Conservation (phyloP, 2,329 filamentous ascomycete genomes). For the Penicillium sp. region DNA sequence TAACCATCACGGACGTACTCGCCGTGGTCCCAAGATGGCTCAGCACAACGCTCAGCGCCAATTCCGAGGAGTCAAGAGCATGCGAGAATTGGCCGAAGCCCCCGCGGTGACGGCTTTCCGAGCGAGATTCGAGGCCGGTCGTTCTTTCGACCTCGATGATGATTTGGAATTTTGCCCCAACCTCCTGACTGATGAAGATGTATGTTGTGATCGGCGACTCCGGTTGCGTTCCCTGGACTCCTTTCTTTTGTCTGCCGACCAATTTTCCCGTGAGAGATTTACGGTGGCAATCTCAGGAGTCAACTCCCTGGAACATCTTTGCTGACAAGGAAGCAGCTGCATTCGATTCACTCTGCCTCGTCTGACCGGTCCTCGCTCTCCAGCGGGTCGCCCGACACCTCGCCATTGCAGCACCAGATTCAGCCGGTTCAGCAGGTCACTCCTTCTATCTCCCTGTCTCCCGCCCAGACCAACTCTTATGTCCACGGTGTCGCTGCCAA, state of each 20-base stretch:
- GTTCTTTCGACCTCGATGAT: slow-evolving; percentile 93
- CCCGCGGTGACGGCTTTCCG: slow-evolving; percentile 75
- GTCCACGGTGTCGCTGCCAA: slow-evolving; percentile 67
- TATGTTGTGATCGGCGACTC: slow-evolving; percentile 46
- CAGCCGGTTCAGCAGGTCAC: slow-evolving; percentile 71
- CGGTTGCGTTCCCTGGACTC: background rate
- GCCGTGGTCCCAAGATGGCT: slow-evolving; percentile 76
- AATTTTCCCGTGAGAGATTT: background rate
- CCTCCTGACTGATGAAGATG: slow-evolving; percentile 89
- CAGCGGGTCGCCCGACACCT: slow-evolving; percentile 88
- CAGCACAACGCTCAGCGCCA: slow-evolving; percentile 83
- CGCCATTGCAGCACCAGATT: slow-evolving; percentile 80
- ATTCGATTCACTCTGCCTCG: slow-evolving; percentile 82
- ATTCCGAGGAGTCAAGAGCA: slow-evolving; percentile 77
- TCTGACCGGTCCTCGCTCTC: slow-evolving; percentile 94
- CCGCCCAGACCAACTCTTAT: slow-evolving; percentile 52
- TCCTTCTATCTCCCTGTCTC: slow-evolving; percentile 70
- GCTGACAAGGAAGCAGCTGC: slow-evolving; percentile 58
- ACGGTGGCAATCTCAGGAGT: background rate
- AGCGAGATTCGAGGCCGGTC: slow-evolving; percentile 81
- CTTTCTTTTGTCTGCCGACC: background rate
- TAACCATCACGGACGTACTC: slow-evolving; percentile 80
- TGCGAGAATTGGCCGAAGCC: slow-evolving; percentile 82
- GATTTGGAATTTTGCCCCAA: slow-evolving; percentile 94
- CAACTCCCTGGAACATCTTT: background rate